These are phyloP conservation scores for Escovopsis sp. DNA, from an alignment of 2,329 filamentous ascomycete genomes.

Conservation along the genomic window DNA sequence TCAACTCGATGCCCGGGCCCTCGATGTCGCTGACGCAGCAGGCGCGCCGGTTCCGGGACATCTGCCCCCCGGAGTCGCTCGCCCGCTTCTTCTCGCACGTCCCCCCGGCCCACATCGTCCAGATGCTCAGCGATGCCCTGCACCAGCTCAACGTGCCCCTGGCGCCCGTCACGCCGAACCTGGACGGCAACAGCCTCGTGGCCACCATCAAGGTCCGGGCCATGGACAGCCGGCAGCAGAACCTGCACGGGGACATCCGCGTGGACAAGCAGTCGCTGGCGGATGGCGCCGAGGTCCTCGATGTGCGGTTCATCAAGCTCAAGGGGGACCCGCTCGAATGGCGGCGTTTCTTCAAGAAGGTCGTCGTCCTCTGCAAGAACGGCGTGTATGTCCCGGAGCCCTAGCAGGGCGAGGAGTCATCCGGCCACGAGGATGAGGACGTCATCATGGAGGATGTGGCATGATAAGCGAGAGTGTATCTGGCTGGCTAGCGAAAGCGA, in stretches of 20 bases:
- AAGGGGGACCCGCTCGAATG: conserved; percentile 96
- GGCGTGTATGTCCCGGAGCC: conserved; percentile 48
- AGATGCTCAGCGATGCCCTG: conserved; percentile 66
- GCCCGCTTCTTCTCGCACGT: conserved; percentile 86
- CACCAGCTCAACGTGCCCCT: conserved; percentile 75
- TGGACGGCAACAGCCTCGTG: conserved; percentile 36
- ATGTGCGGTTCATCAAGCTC: conserved; percentile 83
- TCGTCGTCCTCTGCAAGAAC: conserved; percentile 78
- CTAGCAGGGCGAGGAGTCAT: conserved; percentile 16
- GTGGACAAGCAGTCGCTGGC: conserved; percentile 50
- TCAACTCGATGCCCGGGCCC: conserved; percentile 63
- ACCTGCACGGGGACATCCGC: conserved; percentile 59
- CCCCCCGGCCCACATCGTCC: conserved; percentile 58
- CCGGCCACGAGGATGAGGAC: conserved; percentile 4
- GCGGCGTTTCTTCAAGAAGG: conserved; percentile 91
- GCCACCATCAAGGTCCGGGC: conserved; percentile 60
- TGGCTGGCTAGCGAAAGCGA: background rate
- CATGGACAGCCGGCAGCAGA: conserved; percentile 56
- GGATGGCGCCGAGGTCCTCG: conserved; percentile 48
- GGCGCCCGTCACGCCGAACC: conserved; percentile 30
- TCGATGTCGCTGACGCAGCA: conserved; percentile 79
- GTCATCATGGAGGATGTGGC: background rate
- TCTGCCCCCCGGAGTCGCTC: conserved; percentile 73
- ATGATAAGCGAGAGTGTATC: background rate
- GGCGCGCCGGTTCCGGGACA: conserved; percentile 77